Conservation (phyloP, 176 grass and related monocot genomes). For the Zoysia japonica region DNA sequence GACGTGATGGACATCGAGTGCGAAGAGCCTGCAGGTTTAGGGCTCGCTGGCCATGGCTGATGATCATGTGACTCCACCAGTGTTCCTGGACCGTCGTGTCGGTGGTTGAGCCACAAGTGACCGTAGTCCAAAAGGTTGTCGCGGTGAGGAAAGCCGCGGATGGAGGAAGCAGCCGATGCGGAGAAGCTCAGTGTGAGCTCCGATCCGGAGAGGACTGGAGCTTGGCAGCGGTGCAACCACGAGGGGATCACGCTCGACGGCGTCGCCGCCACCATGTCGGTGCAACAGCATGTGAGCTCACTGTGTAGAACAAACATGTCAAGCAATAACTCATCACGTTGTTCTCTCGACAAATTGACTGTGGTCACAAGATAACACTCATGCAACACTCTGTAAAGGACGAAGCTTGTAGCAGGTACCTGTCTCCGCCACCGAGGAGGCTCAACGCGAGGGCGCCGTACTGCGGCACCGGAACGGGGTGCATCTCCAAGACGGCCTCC, state of each 20-base stretch:
- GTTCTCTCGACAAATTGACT: neutral
- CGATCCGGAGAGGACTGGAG: conserved; percentile 1
- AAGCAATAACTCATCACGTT: neutral
- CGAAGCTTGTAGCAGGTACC: neutral
- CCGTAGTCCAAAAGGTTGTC: conserved; percentile 22
- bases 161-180: conserved; percentile 3
- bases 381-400: neutral
- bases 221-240: neutral
- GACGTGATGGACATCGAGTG: conserved; percentile 39
- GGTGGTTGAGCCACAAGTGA: conserved; percentile 15
- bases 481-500: conserved; percentile 63
- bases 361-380: neutral
- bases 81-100: neutral
- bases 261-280: neutral
- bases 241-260: conserved; percentile 12
- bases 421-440: conserved; percentile 17
- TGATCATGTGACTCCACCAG: neutral
- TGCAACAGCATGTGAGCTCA: conserved; percentile 11
- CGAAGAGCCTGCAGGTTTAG: conserved; percentile 14
- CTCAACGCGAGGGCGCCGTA: conserved; percentile 50
- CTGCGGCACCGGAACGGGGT: conserved; percentile 50
- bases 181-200: conserved; percentile 59
- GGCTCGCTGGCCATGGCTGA: neutral
- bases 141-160: conserved; percentile 11
- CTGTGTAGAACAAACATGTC: conserved; percentile 6